Conservation (phyloP, 352 stramenopile genomes). For the Plasmopara muralis region DNA sequence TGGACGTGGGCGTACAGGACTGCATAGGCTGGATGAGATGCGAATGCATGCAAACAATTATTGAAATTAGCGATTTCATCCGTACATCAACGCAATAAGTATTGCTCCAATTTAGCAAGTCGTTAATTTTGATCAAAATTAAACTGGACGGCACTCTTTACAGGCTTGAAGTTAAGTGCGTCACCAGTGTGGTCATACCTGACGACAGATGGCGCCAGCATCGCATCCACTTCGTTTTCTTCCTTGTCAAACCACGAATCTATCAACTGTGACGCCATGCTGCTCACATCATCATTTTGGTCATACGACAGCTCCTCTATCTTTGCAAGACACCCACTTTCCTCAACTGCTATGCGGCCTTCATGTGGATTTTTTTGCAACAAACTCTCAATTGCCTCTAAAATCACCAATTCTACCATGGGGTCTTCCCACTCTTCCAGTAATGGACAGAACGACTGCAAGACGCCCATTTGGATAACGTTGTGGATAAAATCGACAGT, state of each 20-base stretch:
- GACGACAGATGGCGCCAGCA: conserved; percentile 47
- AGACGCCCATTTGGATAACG: conserved; percentile 62
- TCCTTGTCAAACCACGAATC: conserved; percentile 76
- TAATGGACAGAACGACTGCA: conserved; percentile 65
- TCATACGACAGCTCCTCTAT: conserved; percentile 83
- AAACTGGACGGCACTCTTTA: conserved; percentile 60
- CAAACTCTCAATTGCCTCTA: conserved; percentile 70
- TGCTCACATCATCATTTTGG: conserved; percentile 73
- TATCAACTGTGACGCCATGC: conserved; percentile 66
- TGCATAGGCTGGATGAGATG: no score
- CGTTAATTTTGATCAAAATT: conserved; percentile 48
- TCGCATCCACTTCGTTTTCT: conserved; percentile 37
- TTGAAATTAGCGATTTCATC: no score
- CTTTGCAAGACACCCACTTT: conserved; percentile 67
- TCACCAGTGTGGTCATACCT: conserved; percentile 27
- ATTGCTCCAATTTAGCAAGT: neutral
- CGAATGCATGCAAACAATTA: no score
- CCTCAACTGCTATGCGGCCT: conserved; percentile 61
- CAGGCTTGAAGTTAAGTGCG: conserved; percentile 64
- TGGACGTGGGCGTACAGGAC: no score
- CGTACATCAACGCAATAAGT: neutral
- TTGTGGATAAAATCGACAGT: conserved; percentile 50
- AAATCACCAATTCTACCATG: conserved; percentile 80
- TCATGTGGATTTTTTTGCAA: conserved; percentile 58
- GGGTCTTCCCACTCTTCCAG: conserved; percentile 82